These are phyloP conservation scores for Porogramme epimiltina DNA, from an alignment of 1,284 basidiomycete species.

Conservation along the genomic window DNA sequence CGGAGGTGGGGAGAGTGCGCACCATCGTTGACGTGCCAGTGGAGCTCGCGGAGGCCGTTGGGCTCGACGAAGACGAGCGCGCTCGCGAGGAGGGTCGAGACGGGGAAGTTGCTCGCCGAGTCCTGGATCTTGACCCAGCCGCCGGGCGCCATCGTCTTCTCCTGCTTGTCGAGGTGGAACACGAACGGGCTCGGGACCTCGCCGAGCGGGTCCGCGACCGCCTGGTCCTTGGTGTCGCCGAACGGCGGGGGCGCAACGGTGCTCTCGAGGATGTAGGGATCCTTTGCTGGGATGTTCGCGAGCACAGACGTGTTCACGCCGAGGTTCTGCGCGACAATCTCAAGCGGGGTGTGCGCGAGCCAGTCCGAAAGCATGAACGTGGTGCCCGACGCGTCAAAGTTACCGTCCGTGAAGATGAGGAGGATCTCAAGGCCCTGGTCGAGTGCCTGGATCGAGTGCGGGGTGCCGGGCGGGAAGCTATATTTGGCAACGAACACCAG, in stretches of 20 bases:
- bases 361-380: slow-evolving; percentile 33
- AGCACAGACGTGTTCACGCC: slow-evolving; percentile 25
- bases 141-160: slow-evolving; percentile 25
- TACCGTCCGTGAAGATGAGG: slow-evolving; percentile 32
- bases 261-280: slow-evolving; percentile 27
- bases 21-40: slow-evolving; percentile 30
- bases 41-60: slow-evolving; percentile 30
- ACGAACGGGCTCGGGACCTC: slow-evolving; percentile 27
- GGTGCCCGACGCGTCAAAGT: slow-evolving; percentile 31
- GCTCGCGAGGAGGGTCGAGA: slow-evolving; percentile 26
- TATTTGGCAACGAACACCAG: background rate
- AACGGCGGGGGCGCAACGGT: slow-evolving; percentile 24
- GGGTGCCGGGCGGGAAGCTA: slow-evolving; percentile 30
- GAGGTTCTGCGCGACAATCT: slow-evolving; percentile 31
- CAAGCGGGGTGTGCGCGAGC: slow-evolving; percentile 31
- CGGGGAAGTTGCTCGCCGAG: slow-evolving; percentile 29
- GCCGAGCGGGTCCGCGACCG: slow-evolving; percentile 29
- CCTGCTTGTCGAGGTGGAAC: slow-evolving; percentile 28
- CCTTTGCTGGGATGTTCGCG: slow-evolving; percentile 27
- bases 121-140: slow-evolving; percentile 33
- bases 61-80: slow-evolving; percentile 31
- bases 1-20: slow-evolving; percentile 4
- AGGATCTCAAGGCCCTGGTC: slow-evolving; percentile 31
- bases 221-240: slow-evolving; percentile 28
- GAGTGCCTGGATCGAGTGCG: slow-evolving; percentile 31